A percentile compares a stretch with the other conserved stretches of the same genome.
Conservation (phyloP, 169 alveolate species). For the Perkinsus olseni region DNA sequence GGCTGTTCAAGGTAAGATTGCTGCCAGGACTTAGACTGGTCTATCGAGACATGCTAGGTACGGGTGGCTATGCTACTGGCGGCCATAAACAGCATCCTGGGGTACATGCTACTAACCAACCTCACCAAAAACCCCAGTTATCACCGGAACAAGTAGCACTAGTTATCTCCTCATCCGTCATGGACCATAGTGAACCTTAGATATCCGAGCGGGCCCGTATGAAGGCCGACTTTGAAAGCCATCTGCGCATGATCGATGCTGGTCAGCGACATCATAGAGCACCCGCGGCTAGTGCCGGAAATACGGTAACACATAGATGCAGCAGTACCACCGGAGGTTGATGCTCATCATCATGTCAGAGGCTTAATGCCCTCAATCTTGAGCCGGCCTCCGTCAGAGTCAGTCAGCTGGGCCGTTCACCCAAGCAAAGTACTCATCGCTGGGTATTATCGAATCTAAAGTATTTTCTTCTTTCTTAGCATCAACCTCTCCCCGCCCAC, state of each 20-base stretch:
- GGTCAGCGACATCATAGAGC: neutral
- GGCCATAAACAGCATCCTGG: neutral
- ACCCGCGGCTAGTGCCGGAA: neutral
- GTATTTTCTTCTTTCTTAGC: neutral
- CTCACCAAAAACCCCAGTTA: neutral
- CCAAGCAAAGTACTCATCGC: neutral
- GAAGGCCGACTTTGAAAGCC: neutral
- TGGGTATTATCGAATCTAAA: neutral
- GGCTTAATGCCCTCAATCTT: neutral
- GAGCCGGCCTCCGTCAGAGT: neutral
- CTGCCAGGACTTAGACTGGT: too few species aligned
- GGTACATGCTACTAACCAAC: neutral
- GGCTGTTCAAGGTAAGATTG: neutral
- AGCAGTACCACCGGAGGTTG: too few species aligned
- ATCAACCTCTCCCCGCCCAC: neutral
- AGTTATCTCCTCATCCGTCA: neutral
- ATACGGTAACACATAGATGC: neutral
- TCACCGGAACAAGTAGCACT: neutral
- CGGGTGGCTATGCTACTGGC: neutral
- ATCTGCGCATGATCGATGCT: neutral
- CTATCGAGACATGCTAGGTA: too few species aligned
- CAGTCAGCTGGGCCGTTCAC: neutral
- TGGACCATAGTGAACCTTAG: neutral
- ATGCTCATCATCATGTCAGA: neutral
- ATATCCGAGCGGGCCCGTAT: neutral